Conservation (phyloP, 2,329 filamentous ascomycete genomes). For the Sclerotinia subarctica region DNA sequence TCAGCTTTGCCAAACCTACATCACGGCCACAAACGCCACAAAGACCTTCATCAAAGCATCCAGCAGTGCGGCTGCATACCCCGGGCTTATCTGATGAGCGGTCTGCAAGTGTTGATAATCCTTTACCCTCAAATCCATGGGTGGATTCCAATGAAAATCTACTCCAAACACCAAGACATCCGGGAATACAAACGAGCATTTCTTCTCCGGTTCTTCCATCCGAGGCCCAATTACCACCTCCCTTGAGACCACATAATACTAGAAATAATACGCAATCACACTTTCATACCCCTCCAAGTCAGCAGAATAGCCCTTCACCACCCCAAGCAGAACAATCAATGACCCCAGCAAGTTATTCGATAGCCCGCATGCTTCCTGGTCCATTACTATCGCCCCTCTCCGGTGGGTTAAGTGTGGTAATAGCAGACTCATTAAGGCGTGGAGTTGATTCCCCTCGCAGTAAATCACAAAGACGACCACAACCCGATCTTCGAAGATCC, state of each 20-base stretch:
- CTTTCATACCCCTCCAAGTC: conserved; percentile 34
- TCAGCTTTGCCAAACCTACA: conserved; percentile 32
- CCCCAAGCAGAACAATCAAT: conserved; percentile 42
- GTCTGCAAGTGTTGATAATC: conserved; percentile 25
- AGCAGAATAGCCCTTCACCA: conserved; percentile 36
- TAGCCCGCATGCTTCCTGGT: conserved; percentile 53
- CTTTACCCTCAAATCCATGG: conserved; percentile 36
- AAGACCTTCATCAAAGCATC: conserved; percentile 29
- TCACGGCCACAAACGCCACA: conserved; percentile 29
- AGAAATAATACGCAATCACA: conserved; percentile 33
- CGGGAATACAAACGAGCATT: conserved; percentile 29
- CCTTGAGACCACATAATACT: conserved; percentile 28
- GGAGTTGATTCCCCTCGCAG: conserved; percentile 46
- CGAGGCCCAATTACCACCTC: conserved; percentile 32
- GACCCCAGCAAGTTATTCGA: conserved; percentile 46
- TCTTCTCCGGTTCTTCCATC: conserved; percentile 36
- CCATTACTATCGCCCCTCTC: conserved; percentile 59
- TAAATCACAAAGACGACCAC: conserved; percentile 35
- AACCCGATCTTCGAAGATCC: conserved; percentile 29
- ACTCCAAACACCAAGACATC: conserved; percentile 26
- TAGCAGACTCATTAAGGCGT: conserved; percentile 62
- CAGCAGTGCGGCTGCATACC: conserved; percentile 25
- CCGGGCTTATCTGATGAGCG: conserved; percentile 20
- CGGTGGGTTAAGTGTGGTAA: conserved; percentile 58
- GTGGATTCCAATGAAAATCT: conserved; percentile 28